Evolutionary conservation across 2,329 filamentous ascomycete species (phyloP), one percentile per base, ranked within the genome.

Genomic region (Didymella segeticola): DNA sequence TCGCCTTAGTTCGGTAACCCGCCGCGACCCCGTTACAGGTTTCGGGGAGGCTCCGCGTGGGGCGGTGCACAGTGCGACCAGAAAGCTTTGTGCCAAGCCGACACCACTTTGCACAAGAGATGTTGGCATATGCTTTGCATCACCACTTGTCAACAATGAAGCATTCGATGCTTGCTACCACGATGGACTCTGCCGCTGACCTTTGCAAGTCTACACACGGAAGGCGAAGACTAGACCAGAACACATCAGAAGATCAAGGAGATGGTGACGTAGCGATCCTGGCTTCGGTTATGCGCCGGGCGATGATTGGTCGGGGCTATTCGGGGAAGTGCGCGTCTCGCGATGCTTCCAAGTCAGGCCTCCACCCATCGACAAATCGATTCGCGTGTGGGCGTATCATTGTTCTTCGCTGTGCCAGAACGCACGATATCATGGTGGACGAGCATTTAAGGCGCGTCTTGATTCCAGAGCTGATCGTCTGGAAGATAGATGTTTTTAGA

Each of bases 31-130:
- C 17, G 9, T 20, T 14, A 38, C 49, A 33, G 15, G 22, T 26
- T 23, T 48, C 43, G 50, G 50, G 30, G 15, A 43, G 38, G 43
- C 50, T 47, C 50, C 50, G 31, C 31, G 43, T 41, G 33, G 31
- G 22, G 36, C 22, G 19, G 36, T 27, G 19, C 36, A 37, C 34
- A 3, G 33, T 11, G n/a, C 7, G 41, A n/a, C n/a, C n/a, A n/a
- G n/a, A 42, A 48, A 53, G 43, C 43, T 43, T 48, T 23, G 12
- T 17, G 43, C 50, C 38, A 27, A 53, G 50, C 38, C 15, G 6
- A 27, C 4, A 37, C 9, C 22, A 25, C 26, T 20, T 3, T 6
- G 15, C 25, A 37, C 37, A 53, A 53, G 30, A 25, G 4, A 11
- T 39, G 20, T 34, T 41, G 20, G 36, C 46, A 15, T n/a, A 41